Evolutionary conservation across 192 early-diverging fungal genomes (phyloP), one percentile per base, ranked within the genome.

Genomic region (Mortierella claussenii): DNA sequence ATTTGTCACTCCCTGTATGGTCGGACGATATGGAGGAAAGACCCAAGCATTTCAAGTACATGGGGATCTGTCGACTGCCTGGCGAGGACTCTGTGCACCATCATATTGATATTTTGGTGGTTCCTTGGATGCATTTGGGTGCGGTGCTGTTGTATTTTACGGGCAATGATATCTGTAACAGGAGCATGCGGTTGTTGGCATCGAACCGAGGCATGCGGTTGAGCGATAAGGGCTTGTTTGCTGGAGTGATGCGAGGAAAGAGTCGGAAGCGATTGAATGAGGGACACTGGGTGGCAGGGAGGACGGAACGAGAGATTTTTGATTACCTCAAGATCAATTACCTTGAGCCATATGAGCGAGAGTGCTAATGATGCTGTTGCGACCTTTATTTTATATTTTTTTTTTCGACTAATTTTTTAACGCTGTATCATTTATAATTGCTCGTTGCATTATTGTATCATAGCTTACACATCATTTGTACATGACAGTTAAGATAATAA

Each of bases 141-240:
- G 74, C 80, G 3, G 74, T 64, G 3, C 15, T 81, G 18, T 18
- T 78, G 1, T 68, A 68, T 24, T 81, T 79, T 18, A 79, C 74
- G 0, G 80, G 81, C 6, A 82, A 81, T 4, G 81, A 82, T 28
- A 82, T 82, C 18, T 82, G 69, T 33, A 82, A 82, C 50, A 58
- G 80, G 15, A 69, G 64, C 30, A 62, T 82, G 69, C 55, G 80
- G 5, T 34, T 82, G 20, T 56, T 82, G 42, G 81, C 81, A 45
- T 26, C 55, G 12, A 80, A 81, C 23, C 60, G 63, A 2, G 78
- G 69, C 2, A 69, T 79, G 76, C 64, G 60, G 11, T 47, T 82
- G 30, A 78, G 55, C 20, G 78, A 82, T 33, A 69, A 75, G n/a
- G 81, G 81, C 0, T 47, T 82, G 33, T 79, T 79, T 55, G 68